Conservation (phyloP, 2,329 filamentous ascomycete species). For the Clarireedia monteithiana region DNA sequence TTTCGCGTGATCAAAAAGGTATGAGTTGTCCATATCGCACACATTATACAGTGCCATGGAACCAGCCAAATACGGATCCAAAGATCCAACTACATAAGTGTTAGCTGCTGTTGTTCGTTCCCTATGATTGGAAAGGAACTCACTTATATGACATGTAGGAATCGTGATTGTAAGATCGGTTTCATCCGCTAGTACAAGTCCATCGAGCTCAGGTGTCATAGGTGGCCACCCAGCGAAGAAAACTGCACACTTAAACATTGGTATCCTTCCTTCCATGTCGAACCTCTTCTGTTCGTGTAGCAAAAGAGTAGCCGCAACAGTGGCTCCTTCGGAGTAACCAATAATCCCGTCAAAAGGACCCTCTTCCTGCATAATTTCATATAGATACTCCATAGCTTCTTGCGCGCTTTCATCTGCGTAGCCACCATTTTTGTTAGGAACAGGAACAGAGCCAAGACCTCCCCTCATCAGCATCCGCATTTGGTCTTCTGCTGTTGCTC, state of each 20-base stretch:
- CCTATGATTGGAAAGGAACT: slow-evolving; percentile 1
- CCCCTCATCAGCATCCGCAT: slow-evolving; percentile 22
- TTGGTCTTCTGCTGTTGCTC: slow-evolving; percentile 23
- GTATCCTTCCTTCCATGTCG: slow-evolving; percentile 25
- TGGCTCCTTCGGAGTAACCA: slow-evolving; percentile 54
- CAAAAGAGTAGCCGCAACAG: slow-evolving; percentile 45
- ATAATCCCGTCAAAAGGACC: slow-evolving; percentile 46
- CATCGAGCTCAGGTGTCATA: slow-evolving; percentile 37
- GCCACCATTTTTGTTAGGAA: slow-evolving; percentile 12
- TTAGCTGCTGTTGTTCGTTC: slow-evolving; percentile 14
- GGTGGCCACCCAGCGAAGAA: slow-evolving; percentile 49
- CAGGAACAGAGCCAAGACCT: slow-evolving; percentile 7
- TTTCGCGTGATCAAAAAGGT: slow-evolving; percentile 57
- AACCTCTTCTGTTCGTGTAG: slow-evolving; percentile 40
- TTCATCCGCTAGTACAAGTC: slow-evolving; percentile 44
- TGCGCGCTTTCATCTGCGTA: slow-evolving; percentile 13
- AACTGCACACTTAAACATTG: slow-evolving; percentile 36
- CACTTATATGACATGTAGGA: slow-evolving; percentile 39
- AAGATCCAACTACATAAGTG: slow-evolving; percentile 37
- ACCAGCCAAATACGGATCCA: slow-evolving; percentile 55
- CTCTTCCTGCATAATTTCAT: slow-evolving; percentile 38
- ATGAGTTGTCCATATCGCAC: slow-evolving; percentile 53
- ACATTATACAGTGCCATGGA: slow-evolving; percentile 56
- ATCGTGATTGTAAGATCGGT: slow-evolving; percentile 43
- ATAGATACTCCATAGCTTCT: slow-evolving; percentile 11